phyloP scores from a whole-genome alignment of 352 stramenopile genomes.

The Globisporangium irregulare region DNA sequence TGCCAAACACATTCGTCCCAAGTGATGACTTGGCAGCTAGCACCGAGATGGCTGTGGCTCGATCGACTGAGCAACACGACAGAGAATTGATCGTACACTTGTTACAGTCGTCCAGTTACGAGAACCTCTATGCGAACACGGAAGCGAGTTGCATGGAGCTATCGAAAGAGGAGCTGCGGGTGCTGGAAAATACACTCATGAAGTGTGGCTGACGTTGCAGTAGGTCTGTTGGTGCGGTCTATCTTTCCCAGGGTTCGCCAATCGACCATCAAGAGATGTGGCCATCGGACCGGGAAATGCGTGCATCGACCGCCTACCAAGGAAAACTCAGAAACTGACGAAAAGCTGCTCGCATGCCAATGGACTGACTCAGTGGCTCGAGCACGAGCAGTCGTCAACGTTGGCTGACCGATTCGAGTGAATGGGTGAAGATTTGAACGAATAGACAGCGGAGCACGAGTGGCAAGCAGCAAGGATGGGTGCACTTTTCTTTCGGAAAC shows the following conservation, averaged over 20 bases:
- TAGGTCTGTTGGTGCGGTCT: not conserved
- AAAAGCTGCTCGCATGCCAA: not conserved
- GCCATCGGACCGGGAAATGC: not conserved
- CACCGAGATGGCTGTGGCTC: not conserved
- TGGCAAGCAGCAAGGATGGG: not conserved
- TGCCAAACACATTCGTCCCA: not conserved
- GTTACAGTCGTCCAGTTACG: slow-evolving; percentile 13
- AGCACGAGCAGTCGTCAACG: not conserved
- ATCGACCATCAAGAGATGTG: not conserved
- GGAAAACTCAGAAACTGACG: not conserved
- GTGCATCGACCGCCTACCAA: not conserved
- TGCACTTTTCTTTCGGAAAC: not conserved
- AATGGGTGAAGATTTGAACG: slow-evolving; percentile 3
- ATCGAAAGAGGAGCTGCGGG: slow-evolving; percentile 24
- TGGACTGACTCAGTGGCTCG: not conserved
- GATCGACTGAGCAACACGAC: not conserved
- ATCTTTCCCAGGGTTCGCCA: not conserved
- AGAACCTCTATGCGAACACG: not conserved
- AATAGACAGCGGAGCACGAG: not conserved
- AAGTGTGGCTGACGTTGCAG: not conserved
- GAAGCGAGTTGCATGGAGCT: slow-evolving; percentile 8
- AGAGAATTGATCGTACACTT: not conserved
- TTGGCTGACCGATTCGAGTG: not conserved
- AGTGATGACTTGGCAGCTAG: not conserved
- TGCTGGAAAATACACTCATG: slow-evolving; percentile 29